phyloP scores from a whole-genome alignment of 306 rosid species.

The Gastrolobium villosum region DNA sequence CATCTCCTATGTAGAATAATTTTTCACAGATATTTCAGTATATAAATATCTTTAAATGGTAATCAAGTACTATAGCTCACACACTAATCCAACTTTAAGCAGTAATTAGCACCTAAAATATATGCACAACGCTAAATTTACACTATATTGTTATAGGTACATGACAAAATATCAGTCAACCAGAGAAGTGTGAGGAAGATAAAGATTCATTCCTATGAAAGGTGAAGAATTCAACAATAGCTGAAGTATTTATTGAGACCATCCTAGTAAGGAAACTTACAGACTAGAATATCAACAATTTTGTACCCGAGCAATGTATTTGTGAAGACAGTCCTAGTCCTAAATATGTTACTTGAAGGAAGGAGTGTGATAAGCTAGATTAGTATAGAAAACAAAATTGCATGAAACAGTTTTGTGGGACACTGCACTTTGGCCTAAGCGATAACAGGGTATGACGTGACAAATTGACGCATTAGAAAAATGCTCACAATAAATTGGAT shows the following conservation, averaged over 20 bases:
- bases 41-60: conserved; percentile 8
- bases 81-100: conserved; percentile 12
- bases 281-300: conserved; percentile 29
- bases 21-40: conserved; percentile 5
- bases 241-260: conserved; percentile 36
- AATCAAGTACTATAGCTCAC: conserved; percentile 15
- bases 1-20: conserved; percentile 13
- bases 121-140: conserved; percentile 28
- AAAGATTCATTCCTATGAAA: conserved; percentile 33
- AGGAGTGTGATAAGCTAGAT: conserved; percentile 32
- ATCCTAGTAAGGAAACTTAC: conserved; percentile 38
- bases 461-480: conserved; percentile 36
- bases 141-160: conserved; percentile 11
- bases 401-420: conserved; percentile 15
- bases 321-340: conserved; percentile 28
- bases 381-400: conserved; percentile 34
- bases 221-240: conserved; percentile 37
- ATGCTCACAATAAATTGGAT: conserved; percentile 80
- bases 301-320: conserved; percentile 13
- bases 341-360: conserved; percentile 27
- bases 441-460: conserved; percentile 21
- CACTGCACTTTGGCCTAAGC: conserved; percentile 16
- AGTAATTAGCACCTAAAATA: conserved; percentile 34
- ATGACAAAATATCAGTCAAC: conserved; percentile 19
- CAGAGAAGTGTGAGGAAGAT: conserved; percentile 22